These are phyloP conservation scores for Guyanaporus albipodus DNA, from an alignment of 768 basidiomycete genomes.

Conservation along the genomic window DNA sequence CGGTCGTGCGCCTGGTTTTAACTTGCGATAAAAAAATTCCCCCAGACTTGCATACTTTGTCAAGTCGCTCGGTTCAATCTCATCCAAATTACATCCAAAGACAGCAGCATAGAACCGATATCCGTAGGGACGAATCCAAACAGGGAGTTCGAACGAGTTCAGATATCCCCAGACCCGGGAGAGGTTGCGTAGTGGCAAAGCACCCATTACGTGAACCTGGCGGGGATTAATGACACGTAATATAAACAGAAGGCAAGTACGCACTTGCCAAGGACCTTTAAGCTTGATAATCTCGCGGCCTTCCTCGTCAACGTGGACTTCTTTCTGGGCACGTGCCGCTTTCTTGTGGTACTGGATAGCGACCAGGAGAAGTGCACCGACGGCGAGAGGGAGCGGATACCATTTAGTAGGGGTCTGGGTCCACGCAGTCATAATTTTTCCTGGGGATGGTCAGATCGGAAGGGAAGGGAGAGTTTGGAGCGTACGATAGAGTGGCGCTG, in stretches of 20 bases:
- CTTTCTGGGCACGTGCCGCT: conserved; percentile 43
- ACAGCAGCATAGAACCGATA: conserved; percentile 78
- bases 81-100: conserved; percentile 95
- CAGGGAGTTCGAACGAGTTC: conserved; percentile 87
- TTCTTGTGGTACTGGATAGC: conserved; percentile 72
- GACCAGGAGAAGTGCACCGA: conserved; percentile 85
- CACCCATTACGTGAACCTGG: conserved; percentile 94
- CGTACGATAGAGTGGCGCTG: conserved; percentile 48
- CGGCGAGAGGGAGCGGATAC: conserved; percentile 91
- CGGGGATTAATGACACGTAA: not conserved
- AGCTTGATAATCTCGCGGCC: conserved; percentile 77
- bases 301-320: conserved; percentile 77
- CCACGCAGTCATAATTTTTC: conserved; percentile 73
- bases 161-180: conserved; percentile 98
- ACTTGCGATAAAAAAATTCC: conserved; percentile 89
- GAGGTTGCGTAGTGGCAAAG: conserved; percentile 88
- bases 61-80: conserved; percentile 79
- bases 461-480: not conserved
- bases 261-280: conserved; percentile 91
- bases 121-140: conserved; percentile 93
- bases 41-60: conserved; percentile 82
- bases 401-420: conserved; percentile 86
- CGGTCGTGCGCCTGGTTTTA: conserved; percentile 79
- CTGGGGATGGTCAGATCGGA: conserved; percentile 32
- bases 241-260: conserved; percentile 14